phyloP scores from a whole-genome alignment of 805 yeast genomes.

The Blastobotrys terrestris region DNA sequence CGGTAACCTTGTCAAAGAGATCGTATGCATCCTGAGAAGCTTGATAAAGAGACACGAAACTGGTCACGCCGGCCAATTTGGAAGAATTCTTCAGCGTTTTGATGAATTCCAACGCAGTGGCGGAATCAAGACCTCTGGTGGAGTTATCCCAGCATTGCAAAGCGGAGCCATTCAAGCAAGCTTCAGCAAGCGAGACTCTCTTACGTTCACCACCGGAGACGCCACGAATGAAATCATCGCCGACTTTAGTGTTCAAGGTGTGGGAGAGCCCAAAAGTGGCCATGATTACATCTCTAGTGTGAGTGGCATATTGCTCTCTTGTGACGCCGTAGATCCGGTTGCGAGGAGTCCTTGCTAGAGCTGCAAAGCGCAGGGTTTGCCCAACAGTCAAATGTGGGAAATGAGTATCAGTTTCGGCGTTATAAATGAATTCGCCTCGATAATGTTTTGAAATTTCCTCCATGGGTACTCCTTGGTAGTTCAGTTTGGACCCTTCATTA shows the following conservation, averaged over 20 bases:
- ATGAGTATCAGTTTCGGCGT: conserved; percentile 58
- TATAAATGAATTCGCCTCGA: conserved; percentile 59
- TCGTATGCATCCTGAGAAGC: conserved; percentile 52
- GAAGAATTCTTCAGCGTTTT: conserved; percentile 53
- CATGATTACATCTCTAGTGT: conserved; percentile 46
- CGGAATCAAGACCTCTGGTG: conserved; percentile 66
- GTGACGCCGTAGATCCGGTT: conserved; percentile 48
- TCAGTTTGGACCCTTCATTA: conserved; percentile 37
- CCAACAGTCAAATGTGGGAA: conserved; percentile 61
- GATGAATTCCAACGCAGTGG: conserved; percentile 61
- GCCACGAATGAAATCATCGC: conserved; percentile 48
- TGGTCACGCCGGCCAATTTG: conserved; percentile 42
- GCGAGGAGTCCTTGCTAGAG: conserved; percentile 48
- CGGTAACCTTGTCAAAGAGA: conserved; percentile 46
- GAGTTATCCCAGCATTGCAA: conserved; percentile 62
- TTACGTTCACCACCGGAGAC: conserved; percentile 55
- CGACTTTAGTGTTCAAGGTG: conserved; percentile 39
- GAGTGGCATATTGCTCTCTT: conserved; percentile 43
- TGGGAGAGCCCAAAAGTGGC: conserved; percentile 39
- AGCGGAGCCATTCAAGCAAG: conserved; percentile 39
- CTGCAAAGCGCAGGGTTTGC: conserved; percentile 51
- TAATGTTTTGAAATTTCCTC: conserved; percentile 41
- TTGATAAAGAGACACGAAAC: conserved; percentile 57
- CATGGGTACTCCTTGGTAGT: conserved; percentile 37
- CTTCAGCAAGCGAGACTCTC: conserved; percentile 51